Conservation (phyloP, 2,329 filamentous ascomycete species). For the Parasarocladium wereldwijsianum region DNA sequence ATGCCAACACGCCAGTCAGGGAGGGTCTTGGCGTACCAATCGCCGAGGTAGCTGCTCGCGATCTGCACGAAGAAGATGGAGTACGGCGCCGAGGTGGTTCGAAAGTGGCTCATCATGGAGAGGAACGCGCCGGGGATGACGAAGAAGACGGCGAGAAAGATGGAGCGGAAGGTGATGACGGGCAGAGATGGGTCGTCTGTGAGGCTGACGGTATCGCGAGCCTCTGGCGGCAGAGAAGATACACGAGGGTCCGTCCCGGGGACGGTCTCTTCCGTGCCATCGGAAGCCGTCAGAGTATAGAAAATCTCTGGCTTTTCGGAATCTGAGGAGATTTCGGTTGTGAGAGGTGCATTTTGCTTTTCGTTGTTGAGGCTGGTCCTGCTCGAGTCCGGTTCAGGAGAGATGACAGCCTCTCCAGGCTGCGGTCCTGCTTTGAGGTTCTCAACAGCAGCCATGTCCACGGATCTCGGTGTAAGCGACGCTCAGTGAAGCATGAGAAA, state of each 20-base stretch:
- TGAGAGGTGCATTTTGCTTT: not conserved
- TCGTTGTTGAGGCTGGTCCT: too few relatives aligned
- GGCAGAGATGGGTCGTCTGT: slow-evolving; percentile 39
- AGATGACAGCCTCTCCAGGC: too few relatives aligned
- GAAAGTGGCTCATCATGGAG: slow-evolving; percentile 38
- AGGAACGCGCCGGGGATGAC: slow-evolving; percentile 42
- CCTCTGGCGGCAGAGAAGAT: slow-evolving; percentile 36
- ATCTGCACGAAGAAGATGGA: slow-evolving; percentile 49
- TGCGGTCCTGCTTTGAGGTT: too few relatives aligned
- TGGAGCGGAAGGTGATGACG: slow-evolving; percentile 45
- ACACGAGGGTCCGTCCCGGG: slow-evolving; percentile 34
- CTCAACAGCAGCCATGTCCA: too few relatives aligned
- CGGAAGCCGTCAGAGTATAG: slow-evolving; percentile 8
- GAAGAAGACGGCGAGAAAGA: slow-evolving; percentile 38
- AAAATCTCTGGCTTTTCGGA: slow-evolving; percentile 10
- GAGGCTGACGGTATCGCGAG: slow-evolving; percentile 41
- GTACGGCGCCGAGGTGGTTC: slow-evolving; percentile 42
- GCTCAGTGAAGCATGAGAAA: too few relatives aligned
- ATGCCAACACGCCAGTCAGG: slow-evolving; percentile 30
- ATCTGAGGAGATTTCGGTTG: slow-evolving; percentile 4
- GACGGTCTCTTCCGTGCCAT: slow-evolving; percentile 13
- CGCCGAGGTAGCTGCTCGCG: slow-evolving; percentile 37
- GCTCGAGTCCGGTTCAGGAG: too few relatives aligned
- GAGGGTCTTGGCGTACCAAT: slow-evolving; percentile 34
- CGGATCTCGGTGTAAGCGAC: too few relatives aligned